Evolutionary conservation across 2,329 filamentous ascomycete species (phyloP).

Genomic region (Karstenula rhodostoma): DNA sequence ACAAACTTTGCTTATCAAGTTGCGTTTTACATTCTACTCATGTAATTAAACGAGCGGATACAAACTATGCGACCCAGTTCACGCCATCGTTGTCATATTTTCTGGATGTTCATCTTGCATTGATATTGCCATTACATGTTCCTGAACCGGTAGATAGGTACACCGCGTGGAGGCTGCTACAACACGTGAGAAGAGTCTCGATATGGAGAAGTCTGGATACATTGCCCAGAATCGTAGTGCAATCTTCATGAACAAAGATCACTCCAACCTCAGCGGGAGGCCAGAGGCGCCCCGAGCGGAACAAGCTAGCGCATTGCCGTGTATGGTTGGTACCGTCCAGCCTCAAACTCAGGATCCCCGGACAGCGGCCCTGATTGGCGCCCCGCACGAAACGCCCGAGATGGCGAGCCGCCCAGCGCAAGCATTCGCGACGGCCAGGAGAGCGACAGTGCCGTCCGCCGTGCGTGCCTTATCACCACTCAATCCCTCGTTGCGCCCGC

Average conservation of each 20-base stretch:
- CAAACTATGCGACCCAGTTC: too few relatives aligned
- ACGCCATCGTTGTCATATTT: too few relatives aligned
- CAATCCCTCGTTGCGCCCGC: conserved; percentile 26
- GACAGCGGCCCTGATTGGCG: conserved; percentile 19
- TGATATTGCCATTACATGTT: too few relatives aligned
- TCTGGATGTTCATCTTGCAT: too few relatives aligned
- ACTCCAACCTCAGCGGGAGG: conserved; percentile 8
- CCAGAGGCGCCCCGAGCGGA: conserved; percentile 22
- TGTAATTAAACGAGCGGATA: too few relatives aligned
- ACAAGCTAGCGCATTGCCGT: conserved; percentile 36
- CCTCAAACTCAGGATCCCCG: conserved; percentile 20
- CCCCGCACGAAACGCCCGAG: conserved; percentile 20
- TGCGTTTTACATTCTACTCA: too few relatives aligned
- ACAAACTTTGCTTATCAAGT: not conserved
- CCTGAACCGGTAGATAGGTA: too few relatives aligned
- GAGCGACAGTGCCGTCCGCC: not conserved
- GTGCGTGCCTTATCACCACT: conserved; percentile 35
- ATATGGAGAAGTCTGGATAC: too few relatives aligned
- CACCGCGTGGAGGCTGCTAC: too few relatives aligned
- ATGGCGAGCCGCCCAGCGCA: conserved; percentile 24
- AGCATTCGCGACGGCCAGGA: conserved; percentile 11
- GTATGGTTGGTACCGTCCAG: conserved; percentile 27
- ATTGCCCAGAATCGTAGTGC: too few relatives aligned
- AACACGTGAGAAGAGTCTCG: too few relatives aligned
- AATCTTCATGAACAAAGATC: too few relatives aligned